A percentile compares a stretch with the other conserved stretches of the same genome.
Conservation (phyloP, 768 basidiomycete genomes). For the Tylopilus vinaceipallidus region DNA sequence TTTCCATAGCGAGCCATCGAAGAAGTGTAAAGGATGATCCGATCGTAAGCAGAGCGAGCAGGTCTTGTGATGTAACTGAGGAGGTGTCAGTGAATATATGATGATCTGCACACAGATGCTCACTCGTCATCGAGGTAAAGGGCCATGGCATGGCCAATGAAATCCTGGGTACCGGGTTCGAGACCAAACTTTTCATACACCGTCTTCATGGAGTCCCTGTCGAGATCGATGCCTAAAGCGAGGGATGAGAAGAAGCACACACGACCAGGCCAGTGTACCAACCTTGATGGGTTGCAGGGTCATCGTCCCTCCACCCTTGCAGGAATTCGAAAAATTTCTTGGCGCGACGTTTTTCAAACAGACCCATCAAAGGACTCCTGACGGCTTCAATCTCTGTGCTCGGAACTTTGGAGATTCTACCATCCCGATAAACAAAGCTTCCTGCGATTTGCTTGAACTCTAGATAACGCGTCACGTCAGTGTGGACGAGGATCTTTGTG, state of each 20-base stretch:
- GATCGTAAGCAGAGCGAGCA: slow-evolving; percentile 87
- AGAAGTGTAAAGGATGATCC: slow-evolving; percentile 95
- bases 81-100: slow-evolving; percentile 9
- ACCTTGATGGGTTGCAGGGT: slow-evolving; percentile 97
- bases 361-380: slow-evolving; percentile 93
- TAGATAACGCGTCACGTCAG: slow-evolving; percentile 96
- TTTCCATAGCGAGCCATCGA: slow-evolving; percentile 99
- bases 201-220: slow-evolving; percentile 87
- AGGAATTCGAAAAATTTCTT: slow-evolving; percentile 99
- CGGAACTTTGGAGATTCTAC: slow-evolving; percentile 95
- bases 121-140: slow-evolving; percentile 97
- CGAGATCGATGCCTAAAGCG: slow-evolving; percentile 74
- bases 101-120: slow-evolving; percentile 27
- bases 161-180: slow-evolving; percentile 97
- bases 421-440: slow-evolving; percentile 96
- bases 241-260: slow-evolving; percentile 2
- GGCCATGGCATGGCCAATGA: slow-evolving; percentile 99
- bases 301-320: slow-evolving; percentile 92
- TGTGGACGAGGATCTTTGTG: slow-evolving; percentile 97
- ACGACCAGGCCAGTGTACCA: slow-evolving; percentile 12
- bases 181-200: slow-evolving; percentile 98
- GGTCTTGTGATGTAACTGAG: slow-evolving; percentile 88
- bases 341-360: slow-evolving; percentile 96
- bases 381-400: slow-evolving; percentile 98
- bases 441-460: slow-evolving; percentile 99